phyloP scores from a whole-genome alignment of 2,329 filamentous ascomycete genomes.

The Drechslera avenae region DNA sequence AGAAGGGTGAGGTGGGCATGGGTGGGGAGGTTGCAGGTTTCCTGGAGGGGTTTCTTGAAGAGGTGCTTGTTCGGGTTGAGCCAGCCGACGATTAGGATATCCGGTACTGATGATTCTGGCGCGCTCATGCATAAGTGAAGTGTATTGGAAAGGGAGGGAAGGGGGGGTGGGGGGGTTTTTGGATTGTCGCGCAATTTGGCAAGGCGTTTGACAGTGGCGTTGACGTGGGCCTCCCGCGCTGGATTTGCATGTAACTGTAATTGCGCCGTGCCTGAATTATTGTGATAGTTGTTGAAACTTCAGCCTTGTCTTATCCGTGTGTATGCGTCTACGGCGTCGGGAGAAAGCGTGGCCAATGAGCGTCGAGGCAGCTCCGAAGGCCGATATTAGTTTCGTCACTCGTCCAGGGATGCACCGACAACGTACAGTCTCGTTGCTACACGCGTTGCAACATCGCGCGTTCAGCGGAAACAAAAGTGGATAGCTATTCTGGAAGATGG shows the following conservation, averaged over 20 bases:
- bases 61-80: constrained; percentile 90
- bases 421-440: constrained; percentile 2
- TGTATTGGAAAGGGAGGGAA: neutral
- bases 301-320: neutral
- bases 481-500: constrained; percentile 1
- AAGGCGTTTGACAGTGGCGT: constrained; percentile 5
- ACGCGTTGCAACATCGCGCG: constrained; percentile 12
- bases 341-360: constrained; percentile 14
- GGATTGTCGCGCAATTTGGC: constrained; percentile 4
- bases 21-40: constrained; percentile 87
- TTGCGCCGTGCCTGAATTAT: neutral
- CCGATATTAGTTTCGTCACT: constrained; percentile 23
- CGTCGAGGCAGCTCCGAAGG: constrained; percentile 14
- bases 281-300: too few relatives aligned
- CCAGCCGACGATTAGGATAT: constrained; percentile 70
- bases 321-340: neutral
- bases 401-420: constrained; percentile 3
- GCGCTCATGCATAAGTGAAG: neutral
- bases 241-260: neutral
- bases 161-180: neutral
- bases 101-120: neutral
- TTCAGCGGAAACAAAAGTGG: neutral
- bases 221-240: neutral
- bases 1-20: constrained; percentile 88
- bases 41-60: constrained; percentile 88